Evolutionary conservation across 805 yeast genomes (phyloP).

Genomic region (Candida stauntonica): DNA sequence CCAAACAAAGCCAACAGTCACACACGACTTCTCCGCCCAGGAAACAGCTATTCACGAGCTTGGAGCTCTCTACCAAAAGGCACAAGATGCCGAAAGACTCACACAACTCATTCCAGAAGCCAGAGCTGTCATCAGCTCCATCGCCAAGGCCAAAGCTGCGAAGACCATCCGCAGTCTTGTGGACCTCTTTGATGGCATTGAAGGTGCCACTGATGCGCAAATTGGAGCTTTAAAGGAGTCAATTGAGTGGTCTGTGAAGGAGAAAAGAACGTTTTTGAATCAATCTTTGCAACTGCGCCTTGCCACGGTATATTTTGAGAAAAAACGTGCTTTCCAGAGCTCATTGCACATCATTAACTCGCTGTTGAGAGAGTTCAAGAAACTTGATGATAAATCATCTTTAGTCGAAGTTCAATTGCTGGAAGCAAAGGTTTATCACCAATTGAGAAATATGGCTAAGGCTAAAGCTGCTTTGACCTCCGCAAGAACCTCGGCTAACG

Average conservation of each 20-base stretch:
- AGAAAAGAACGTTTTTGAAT: conserved; percentile 82
- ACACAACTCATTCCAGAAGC: conserved; percentile 61
- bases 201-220: conserved; percentile 61
- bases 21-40: conserved; percentile 25
- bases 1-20: conserved; percentile 24
- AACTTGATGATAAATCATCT: conserved; percentile 91
- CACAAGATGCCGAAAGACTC: conserved; percentile 47
- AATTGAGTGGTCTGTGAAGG: conserved; percentile 81
- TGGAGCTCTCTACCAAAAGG: conserved; percentile 62
- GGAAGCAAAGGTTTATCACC: conserved; percentile 87
- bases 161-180: conserved; percentile 80
- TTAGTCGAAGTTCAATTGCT: conserved; percentile 92
- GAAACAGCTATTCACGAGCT: conserved; percentile 54
- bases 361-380: conserved; percentile 80
- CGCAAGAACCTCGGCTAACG: conserved; percentile 96
- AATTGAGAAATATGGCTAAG: conserved; percentile 85
- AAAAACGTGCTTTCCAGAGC: conserved; percentile 55
- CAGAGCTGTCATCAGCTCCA: conserved; percentile 63
- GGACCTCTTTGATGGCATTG: conserved; percentile 67
- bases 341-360: conserved; percentile 69
- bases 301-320: conserved; percentile 67
- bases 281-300: conserved; percentile 84
- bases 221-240: conserved; percentile 70
- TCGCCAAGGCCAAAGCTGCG: conserved; percentile 94
- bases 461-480: conserved; percentile 89